Conservation (phyloP, 2,329 filamentous ascomycete species). For the Graphilbum fragrans region DNA sequence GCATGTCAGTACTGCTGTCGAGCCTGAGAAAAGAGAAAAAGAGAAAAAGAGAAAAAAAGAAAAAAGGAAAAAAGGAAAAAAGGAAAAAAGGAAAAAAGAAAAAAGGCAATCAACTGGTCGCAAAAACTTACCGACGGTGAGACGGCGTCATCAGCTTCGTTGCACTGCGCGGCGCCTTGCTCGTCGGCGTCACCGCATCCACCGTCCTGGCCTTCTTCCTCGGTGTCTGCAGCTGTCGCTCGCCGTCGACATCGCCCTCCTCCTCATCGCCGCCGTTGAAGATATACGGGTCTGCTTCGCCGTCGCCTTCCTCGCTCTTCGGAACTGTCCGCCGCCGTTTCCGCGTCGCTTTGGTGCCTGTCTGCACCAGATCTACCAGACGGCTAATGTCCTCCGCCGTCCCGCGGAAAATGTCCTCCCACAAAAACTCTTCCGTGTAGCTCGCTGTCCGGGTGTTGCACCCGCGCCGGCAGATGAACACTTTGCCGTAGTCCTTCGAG, state of each 20-base stretch:
- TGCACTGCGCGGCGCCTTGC: conserved; percentile 33
- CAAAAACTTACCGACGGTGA: conserved; percentile 23
- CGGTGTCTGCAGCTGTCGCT: conserved; percentile 20
- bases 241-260: conserved; percentile 16
- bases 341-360: conserved; percentile 59
- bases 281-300: conserved; percentile 1
- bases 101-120: conserved; percentile 1
- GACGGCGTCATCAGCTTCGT: conserved; percentile 29
- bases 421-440: conserved; percentile 85
- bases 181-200: conserved; percentile 39
- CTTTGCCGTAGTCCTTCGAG: conserved; percentile 67
- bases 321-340: conserved; percentile 24
- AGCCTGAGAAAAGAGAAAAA: background rate
- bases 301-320: conserved; percentile 12
- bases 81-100: background rate
- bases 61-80: background rate
- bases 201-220: conserved; percentile 18
- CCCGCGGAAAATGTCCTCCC: conserved; percentile 75
- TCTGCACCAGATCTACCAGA: conserved; percentile 56
- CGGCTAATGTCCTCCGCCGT: conserved; percentile 50
- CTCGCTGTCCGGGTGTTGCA: conserved; percentile 81
- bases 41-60: conserved; percentile 29
- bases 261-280: conserved; percentile 13
- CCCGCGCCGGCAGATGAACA: conserved; percentile 80
- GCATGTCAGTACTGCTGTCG: conserved; percentile 8